Percentiles rank a stretch among this genome's conserved stretches.
These are phyloP conservation scores for Rhynchospora tenuis DNA, from an alignment of 176 grass and related monocot genomes.

Conservation along the genomic window DNA sequence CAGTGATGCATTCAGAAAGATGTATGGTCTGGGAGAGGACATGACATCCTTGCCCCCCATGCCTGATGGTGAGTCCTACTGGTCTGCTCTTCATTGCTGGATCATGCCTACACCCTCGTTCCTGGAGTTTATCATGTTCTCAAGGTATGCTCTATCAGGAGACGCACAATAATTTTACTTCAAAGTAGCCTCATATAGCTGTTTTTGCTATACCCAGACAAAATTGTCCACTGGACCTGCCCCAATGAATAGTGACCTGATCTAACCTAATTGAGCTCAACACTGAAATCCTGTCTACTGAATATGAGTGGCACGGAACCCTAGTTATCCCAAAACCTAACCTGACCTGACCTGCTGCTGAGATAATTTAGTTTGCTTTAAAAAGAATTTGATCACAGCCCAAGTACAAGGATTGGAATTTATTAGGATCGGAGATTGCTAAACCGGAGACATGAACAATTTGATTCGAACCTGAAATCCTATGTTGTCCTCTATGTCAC, in stretches of 20 bases:
- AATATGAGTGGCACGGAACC: background rate
- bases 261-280: background rate
- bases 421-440: background rate
- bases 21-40: conserved; percentile 73
- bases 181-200: background rate
- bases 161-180: background rate
- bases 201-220: background rate
- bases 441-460: background rate
- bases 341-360: background rate
- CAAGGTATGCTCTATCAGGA: conserved; percentile 44
- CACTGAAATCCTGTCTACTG: background rate
- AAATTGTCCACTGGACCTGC: background rate
- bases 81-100: conserved; percentile 96
- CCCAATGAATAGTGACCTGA: background rate
- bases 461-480: background rate
- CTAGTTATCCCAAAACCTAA: background rate
- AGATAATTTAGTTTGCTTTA: background rate
- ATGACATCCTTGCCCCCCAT: conserved; percentile 66
- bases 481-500: background rate
- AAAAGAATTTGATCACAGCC: background rate
- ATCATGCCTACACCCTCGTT: conserved; percentile 96
- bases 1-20: conserved; percentile 68
- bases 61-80: conserved; percentile 59
- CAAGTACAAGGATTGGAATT: background rate
- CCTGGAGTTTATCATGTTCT: conserved; percentile 93